Evolutionary conservation across 441 rosid genomes (phyloP), one percentile per base, ranked within the genome.

Genomic region (Hura crepitans): DNA sequence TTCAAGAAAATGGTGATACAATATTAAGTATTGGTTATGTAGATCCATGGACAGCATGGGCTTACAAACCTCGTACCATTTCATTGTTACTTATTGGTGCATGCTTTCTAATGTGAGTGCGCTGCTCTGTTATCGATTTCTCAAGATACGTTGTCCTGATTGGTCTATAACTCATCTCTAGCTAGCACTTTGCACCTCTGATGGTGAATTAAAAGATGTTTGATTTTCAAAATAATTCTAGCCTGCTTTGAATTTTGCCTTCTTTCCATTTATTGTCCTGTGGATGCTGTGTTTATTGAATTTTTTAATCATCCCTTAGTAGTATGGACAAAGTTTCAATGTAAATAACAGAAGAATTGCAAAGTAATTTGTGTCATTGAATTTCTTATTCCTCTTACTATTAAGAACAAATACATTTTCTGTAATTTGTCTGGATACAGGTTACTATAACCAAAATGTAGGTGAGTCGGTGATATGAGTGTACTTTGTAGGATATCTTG

Each of bases 1-100:
- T 71, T 79, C 86, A 70, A 62, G 81, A 81, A 78, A 89, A 88
- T 81, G 97, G 93, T 69, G 82, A 71, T 76, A 56, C 49, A 45
- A 62, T 43, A 59, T 47, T 74, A 20, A 76, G 72, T 66, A 73
- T 72, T 47, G 86, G 74, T 57, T 87, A 68, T 77, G 97, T 96
- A 66, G 98, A 96, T 85, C 99, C 99, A 62, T 96, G 99, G 99
- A 96, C 94, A 72, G 96, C 99, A 70, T 96, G 99, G 99, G 99
- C 99, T 37, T 96, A 96, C 78, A 85, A 83, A 84, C 99, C 99
- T 79, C 97, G 89, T 59, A 92, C 98, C n/a, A 85, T 96, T 78
- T 84, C 98, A 53, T 75, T 93, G 75, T 85, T 96, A 74, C 88
- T 96, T 65, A 74, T 96, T 73, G 99, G 99, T 73, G 96, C 99